Percentiles rank a stretch among this genome's conserved stretches.
Conservation (phyloP, 2,329 filamentous ascomycete species). For the Penicillium sclerotiorum region DNA sequence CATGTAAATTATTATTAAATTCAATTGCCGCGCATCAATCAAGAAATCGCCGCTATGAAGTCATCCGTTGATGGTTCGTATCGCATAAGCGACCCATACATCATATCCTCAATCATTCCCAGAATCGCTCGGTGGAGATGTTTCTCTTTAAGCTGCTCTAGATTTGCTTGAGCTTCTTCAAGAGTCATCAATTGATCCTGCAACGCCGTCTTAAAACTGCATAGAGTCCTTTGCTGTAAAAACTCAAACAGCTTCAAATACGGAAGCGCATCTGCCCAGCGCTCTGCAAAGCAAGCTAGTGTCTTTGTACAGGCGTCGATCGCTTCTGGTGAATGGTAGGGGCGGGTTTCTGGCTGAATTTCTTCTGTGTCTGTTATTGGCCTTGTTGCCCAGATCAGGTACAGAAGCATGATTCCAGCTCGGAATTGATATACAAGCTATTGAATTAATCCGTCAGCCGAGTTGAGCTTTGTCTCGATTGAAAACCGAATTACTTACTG, state of each 20-base stretch:
- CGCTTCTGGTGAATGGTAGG: slow-evolving; percentile 21
- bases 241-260: slow-evolving; percentile 27
- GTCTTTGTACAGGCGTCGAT: slow-evolving; percentile 24
- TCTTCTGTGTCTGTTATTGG: slow-evolving; percentile 9
- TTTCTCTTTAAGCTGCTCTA: slow-evolving; percentile 26
- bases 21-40: background rate
- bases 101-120: slow-evolving; percentile 33
- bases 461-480: too few relatives aligned
- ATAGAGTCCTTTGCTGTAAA: slow-evolving; percentile 17
- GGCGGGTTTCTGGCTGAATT: slow-evolving; percentile 2
- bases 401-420: slow-evolving; percentile 30
- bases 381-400: slow-evolving; percentile 26
- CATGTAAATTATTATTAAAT: background rate
- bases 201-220: background rate
- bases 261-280: slow-evolving; percentile 27
- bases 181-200: background rate
- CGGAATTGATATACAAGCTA: slow-evolving; percentile 33
- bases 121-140: slow-evolving; percentile 28
- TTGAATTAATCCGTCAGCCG: too few relatives aligned
- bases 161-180: slow-evolving; percentile 18
- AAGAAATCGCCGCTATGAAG: slow-evolving; percentile 11
- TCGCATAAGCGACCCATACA: slow-evolving; percentile 16
- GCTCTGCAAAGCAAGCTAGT: slow-evolving; percentile 24
- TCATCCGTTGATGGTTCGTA: slow-evolving; percentile 8
- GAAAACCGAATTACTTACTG: slow-evolving; percentile 29